Percentiles rank a stretch among this genome's conserved stretches.
Evolutionary conservation across 257 asterid species (phyloP).

Genomic region (Przewalskia tangutica): DNA sequence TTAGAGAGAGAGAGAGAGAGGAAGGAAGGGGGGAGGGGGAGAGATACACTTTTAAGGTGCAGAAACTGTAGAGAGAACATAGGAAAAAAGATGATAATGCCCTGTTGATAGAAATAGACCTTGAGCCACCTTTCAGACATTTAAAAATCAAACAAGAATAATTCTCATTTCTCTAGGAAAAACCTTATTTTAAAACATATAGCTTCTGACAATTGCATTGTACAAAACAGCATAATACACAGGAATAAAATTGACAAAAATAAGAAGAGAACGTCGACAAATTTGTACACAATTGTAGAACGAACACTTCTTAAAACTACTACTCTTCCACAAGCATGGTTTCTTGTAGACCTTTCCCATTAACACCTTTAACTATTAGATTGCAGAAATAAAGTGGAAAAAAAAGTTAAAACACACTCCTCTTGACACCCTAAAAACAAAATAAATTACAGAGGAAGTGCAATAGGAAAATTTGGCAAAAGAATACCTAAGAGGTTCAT

Average conservation of each 20-base stretch:
- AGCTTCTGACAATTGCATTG: neutral
- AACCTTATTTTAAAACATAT: neutral
- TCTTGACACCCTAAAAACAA: slow-evolving; percentile 5
- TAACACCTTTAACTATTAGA: neutral
- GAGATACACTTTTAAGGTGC: neutral
- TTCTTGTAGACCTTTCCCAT: neutral
- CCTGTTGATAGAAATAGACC: too few relatives aligned
- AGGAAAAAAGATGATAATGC: neutral
- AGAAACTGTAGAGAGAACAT: neutral
- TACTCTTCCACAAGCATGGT: neutral
- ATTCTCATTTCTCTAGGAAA: too few relatives aligned
- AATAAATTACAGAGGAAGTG: neutral
- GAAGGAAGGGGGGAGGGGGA: neutral
- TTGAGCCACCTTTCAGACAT: too few relatives aligned
- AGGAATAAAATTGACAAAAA: neutral
- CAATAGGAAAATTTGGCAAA: neutral
- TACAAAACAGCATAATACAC: neutral
- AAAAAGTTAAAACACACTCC: neutral
- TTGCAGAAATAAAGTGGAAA: neutral
- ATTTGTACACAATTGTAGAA: neutral
- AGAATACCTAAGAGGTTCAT: neutral
- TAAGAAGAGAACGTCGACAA: neutral
- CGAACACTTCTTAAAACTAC: neutral
- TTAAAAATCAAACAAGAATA: too few relatives aligned
- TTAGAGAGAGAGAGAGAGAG: neutral